phyloP scores from a whole-genome alignment of 139 green algal species.

The Deuterostichococcus epilithicus region DNA sequence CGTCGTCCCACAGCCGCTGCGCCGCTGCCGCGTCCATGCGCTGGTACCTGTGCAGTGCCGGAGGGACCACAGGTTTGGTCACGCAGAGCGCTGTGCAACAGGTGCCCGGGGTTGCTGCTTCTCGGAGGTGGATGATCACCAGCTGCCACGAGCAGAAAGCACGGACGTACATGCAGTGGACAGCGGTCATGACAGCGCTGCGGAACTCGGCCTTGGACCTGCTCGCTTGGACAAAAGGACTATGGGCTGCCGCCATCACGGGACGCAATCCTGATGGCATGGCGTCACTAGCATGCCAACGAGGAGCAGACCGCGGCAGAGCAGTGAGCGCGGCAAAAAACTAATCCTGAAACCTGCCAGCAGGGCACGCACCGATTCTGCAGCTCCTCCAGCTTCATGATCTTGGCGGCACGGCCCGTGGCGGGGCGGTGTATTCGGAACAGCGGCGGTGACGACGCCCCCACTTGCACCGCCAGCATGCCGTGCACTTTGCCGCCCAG shows the following conservation, averaged over 20 bases:
- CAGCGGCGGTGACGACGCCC: not conserved
- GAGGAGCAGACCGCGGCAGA: not conserved
- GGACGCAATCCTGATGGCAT: too few relatives aligned
- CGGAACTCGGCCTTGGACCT: too few relatives aligned
- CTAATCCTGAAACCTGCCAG: not conserved
- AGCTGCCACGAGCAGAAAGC: too few relatives aligned
- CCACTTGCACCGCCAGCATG: conserved; percentile 27
- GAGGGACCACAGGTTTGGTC: not conserved
- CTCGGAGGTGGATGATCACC: too few relatives aligned
- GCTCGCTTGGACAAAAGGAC: too few relatives aligned
- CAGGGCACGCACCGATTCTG: not conserved
- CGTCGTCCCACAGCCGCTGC: conserved; percentile 25
- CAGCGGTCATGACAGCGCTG: too few relatives aligned
- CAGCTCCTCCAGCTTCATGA: conserved; percentile 17
- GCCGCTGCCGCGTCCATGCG: conserved; percentile 12
- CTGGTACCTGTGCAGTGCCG: conserved; percentile 25
- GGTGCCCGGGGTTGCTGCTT: too few relatives aligned
- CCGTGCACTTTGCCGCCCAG: conserved; percentile 10
- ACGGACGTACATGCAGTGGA: too few relatives aligned
- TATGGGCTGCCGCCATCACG: too few relatives aligned
- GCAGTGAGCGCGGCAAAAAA: not conserved
- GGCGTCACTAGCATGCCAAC: not conserved
- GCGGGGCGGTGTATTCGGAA: conserved; percentile 22
- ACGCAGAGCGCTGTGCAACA: too few relatives aligned
- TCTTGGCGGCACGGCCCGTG: conserved; percentile 13